Base-by-base conservation (phyloP, 768 basidiomycete genomes). In the Macrocybe gigantea region DNA sequence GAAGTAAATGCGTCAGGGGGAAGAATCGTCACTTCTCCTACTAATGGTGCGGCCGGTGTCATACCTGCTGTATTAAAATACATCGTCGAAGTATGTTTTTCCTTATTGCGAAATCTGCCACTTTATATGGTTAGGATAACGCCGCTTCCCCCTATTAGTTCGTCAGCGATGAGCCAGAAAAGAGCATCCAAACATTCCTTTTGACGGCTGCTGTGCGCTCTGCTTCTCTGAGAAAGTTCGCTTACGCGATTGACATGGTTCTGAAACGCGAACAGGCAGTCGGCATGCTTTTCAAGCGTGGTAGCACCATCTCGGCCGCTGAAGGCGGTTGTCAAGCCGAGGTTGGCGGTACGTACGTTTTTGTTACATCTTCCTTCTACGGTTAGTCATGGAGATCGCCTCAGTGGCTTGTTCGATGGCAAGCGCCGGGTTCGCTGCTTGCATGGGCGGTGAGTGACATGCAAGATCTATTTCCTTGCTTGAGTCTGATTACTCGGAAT, bases 241-340 rank as follows among this genome's bases (percentile, higher is more conserved):
- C 6, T 29, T 35, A 36, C 38, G 36, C 15, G 53, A 45, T 50
- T 53, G 38, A 44, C 41, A 12, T 44, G 53, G 14, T 42, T 22
- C 22, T 4, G 22, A 22, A 22, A 22, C 22, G 22, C 22, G 4
- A 22, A 22, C 22, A 89, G 87, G 87, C 93, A 7, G 68, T 95
- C 45, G 93, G 94, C 11, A 96, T 96, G 93, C 70, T 96, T 32
- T 95, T 93, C 73, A 97, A 98, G 63, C 81, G 94, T 50, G 93
- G 93, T n/a, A 92, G 91, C 52, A 95, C 94, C 1, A 96, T 97
- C 44, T 90, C 88, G 41, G 94, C 94, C 10, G 93, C 95, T 0
- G 95, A 98, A 66, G 94, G 94, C 13, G 93, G 84, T 8, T 95
- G 93, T 63, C 90, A 93, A 69, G 93, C 93, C 13, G 93, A 95